A percentile compares a stretch with the other conserved stretches of the same genome.
phyloP scores from a whole-genome alignment of 257 asterid genomes.

The Phtheirospermum japonicum region DNA sequence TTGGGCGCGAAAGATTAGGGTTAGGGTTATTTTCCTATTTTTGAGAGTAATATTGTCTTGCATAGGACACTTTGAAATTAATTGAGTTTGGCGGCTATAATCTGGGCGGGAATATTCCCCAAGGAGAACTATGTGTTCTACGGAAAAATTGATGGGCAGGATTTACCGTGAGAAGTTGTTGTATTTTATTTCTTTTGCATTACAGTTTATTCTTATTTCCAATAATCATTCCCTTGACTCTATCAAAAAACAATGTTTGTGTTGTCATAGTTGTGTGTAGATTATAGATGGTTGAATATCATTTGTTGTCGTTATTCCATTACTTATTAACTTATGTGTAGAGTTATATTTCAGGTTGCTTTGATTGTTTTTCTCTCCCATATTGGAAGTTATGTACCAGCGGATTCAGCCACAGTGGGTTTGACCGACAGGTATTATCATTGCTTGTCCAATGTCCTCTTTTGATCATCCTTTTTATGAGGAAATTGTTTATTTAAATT shows the following conservation, averaged over 20 bases:
- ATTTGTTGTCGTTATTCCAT: conserved; percentile 18
- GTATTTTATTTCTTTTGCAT: no score
- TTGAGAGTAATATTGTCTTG: no score
- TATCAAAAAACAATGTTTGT: background rate
- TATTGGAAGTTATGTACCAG: conserved; percentile 95
- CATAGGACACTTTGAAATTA: no score
- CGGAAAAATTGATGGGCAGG: no score
- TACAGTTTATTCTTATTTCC: no score
- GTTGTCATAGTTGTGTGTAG: background rate
- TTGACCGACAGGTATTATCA: conserved; percentile 77
- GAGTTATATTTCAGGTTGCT: conserved; percentile 65
- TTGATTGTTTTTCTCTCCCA: conserved; percentile 95
- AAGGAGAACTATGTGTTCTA: no score
- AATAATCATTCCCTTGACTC: no score
- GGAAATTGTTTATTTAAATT: conserved; percentile 14
- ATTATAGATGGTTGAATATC: conserved; percentile 18
- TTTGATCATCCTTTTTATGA: conserved; percentile 16
- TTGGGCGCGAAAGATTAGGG: no score
- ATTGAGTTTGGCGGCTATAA: no score
- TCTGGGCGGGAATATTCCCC: no score
- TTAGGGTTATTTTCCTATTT: no score
- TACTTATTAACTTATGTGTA: conserved; percentile 5
- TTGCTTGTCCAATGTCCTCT: conserved; percentile 25
- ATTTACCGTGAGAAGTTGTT: no score
- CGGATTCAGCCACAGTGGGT: conserved; percentile 96